Percentiles rank a stretch among this genome's conserved stretches.
Evolutionary conservation across 2,329 filamentous ascomycete species (phyloP).

Genomic region (Purpureocillium takamizusanense): DNA sequence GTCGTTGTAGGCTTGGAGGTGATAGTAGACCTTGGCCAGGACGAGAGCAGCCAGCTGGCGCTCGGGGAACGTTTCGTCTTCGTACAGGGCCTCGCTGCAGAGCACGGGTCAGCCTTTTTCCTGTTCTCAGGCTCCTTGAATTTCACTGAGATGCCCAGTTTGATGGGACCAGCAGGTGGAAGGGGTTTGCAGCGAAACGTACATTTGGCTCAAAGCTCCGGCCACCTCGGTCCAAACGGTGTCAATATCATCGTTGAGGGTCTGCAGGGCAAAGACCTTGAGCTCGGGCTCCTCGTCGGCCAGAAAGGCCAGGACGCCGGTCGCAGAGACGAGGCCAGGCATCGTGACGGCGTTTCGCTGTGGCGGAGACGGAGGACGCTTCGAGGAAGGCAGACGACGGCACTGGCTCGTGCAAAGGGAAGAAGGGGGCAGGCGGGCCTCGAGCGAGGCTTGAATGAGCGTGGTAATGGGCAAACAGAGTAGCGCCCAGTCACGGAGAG

Average conservation of each 20-base stretch:
- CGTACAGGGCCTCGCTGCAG: slow-evolving; percentile 84
- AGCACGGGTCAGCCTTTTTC: slow-evolving; percentile 4
- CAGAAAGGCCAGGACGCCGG: slow-evolving; percentile 89
- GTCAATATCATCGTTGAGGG: slow-evolving; percentile 92
- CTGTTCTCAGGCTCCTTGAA: no score
- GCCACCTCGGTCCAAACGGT: slow-evolving; percentile 97
- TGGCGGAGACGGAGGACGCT: slow-evolving; percentile 3
- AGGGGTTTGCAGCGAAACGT: slow-evolving; percentile 16
- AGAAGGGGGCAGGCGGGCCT: neutral
- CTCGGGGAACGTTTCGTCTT: slow-evolving; percentile 91
- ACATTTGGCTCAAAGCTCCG: slow-evolving; percentile 89
- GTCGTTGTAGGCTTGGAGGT: slow-evolving; percentile 97
- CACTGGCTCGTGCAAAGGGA: neutral
- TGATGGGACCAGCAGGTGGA: neutral
- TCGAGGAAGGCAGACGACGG: slow-evolving; percentile 7
- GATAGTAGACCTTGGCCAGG: slow-evolving; percentile 96
- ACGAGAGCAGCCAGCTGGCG: slow-evolving; percentile 90
- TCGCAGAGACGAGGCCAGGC: slow-evolving; percentile 90
- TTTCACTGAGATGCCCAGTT: neutral
- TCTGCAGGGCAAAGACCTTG: slow-evolving; percentile 89
- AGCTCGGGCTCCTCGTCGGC: slow-evolving; percentile 91
- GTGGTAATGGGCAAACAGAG: neutral
- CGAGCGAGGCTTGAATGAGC: neutral
- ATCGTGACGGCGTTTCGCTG: slow-evolving; percentile 38
- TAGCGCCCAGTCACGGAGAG: neutral